Evolutionary conservation across 805 yeast genomes (phyloP), one percentile per base, ranked within the genome.

Genomic region (Nakazawaea holstii): DNA sequence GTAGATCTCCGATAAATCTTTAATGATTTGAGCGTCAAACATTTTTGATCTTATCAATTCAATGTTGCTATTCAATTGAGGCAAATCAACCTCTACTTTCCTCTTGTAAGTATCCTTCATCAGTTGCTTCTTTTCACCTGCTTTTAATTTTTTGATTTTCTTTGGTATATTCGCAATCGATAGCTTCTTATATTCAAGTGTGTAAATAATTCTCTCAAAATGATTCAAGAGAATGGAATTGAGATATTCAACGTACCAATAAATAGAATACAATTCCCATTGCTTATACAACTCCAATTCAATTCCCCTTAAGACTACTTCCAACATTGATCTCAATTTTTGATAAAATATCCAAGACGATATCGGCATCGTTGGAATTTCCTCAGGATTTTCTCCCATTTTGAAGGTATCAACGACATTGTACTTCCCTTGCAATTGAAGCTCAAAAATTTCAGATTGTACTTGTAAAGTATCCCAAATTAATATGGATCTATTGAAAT

Each of bases 391-490:
- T 20, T 71, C 72, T n/a, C 72, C 73, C 11, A 50, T 45, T 31
- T 46, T 48, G 30, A 58, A 55, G 10, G 42, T 40, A 31, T 65
- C 67, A 27, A 61, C 57, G 26, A 74, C 55, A 20, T 66, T 65
- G 50, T 62, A 68, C 4, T 59, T 56, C 6, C 61, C 53, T 32
- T 57, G 63, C 7, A 76, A 48, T 6, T 68, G 70, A 13, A 72
- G 53, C 59, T 89, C 97, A 33, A 82, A 69, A 5, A 69, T 64
- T 56, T 88, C 95, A 45, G 85, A 73, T 36, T 74, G 74, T 8
- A 86, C 94, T 58, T 92, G 97, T 30, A 87, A 66, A 1, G 89
- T 74, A 62, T 92, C 97, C 85, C 92, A 87, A 2, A 74, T 53
- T 40, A 74, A 56, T 47, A 80, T 58, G 57, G 75, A 68, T 57